Percentiles rank a stretch among this genome's conserved stretches.
Evolutionary conservation across 1,284 basidiomycete species (phyloP).

Genomic region (Irpex sp.): DNA sequence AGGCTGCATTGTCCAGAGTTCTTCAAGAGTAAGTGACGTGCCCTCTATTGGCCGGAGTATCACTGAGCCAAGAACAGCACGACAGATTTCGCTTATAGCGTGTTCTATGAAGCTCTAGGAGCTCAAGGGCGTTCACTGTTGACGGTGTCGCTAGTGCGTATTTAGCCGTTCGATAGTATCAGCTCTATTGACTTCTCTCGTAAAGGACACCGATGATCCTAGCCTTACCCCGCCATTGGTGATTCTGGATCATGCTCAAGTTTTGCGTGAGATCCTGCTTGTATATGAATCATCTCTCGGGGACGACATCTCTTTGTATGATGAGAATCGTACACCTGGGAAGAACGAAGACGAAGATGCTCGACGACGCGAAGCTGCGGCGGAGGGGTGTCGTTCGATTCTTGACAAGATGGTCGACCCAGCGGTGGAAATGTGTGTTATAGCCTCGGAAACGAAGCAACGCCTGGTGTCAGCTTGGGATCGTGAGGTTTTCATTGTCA

Average conservation of each 20-base stretch:
- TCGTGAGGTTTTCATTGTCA: conserved; percentile 75
- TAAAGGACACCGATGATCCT: conserved; percentile 72
- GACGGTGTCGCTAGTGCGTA: conserved; percentile 66
- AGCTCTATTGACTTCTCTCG: conserved; percentile 2
- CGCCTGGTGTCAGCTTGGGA: conserved; percentile 66
- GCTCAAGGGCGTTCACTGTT: conserved; percentile 75
- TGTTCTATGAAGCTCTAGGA: conserved; percentile 85
- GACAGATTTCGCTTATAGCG: conserved; percentile 74
- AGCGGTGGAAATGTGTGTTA: conserved; percentile 71
- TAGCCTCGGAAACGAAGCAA: conserved; percentile 66
- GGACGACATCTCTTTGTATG: neutral
- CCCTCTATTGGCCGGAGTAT: neutral
- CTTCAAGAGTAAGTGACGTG: conserved; percentile 69
- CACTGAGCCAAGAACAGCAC: conserved; percentile 45
- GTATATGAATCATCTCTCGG: conserved; percentile 82
- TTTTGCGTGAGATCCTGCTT: conserved; percentile 82
- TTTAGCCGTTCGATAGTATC: neutral
- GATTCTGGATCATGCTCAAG: conserved; percentile 79
- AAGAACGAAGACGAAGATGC: conserved; percentile 26
- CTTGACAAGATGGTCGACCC: conserved; percentile 83
- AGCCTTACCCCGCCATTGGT: conserved; percentile 74
- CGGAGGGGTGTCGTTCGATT: conserved; percentile 63
- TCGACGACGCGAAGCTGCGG: conserved; percentile 45
- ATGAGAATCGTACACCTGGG: neutral
- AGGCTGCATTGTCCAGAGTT: conserved; percentile 74